Base-by-base conservation (phyloP, 108 stramenopile genomes). In the Cyclotella baltica region DNA sequence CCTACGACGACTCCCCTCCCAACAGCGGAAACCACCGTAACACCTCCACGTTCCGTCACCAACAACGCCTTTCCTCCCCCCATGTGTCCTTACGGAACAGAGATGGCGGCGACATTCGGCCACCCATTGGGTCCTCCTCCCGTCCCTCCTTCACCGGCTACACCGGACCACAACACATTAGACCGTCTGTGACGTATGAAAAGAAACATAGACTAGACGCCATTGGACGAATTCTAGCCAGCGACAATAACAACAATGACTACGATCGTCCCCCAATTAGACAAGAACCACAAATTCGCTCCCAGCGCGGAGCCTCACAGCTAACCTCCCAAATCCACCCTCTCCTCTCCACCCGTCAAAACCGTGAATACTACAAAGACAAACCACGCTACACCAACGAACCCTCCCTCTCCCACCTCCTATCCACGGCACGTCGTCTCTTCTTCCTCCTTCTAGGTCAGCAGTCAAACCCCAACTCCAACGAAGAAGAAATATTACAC, bases 311-410 rank as follows among this genome's bases (percentile, higher is more conserved):
- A 59, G 72, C 67, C 16, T 66, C 79, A 56, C 40, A 40, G n/a
- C 79, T 80, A 11, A 29, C 67, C 34, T 34, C 68, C 23, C 80
- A 81, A 48, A 43, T 73, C 0, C 80, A 81, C 22, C 80, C 73
- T 16, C 73, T 75, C 62, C 16, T 37, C 67, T 1, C 43, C 28
- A 53, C 78, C 55, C 4, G 37, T 9, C 22, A 67, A 51, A 56
- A 28, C 33, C 36, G 38, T 27, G 35, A 68, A 25, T 31, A 70
- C 16, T 69, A 73, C 59, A 61, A 56, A 38, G 78, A 48, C 57
- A 64, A 62, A 25, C 55, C 58, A 52, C 30, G 4, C 67, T n/a
- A 18, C 67, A 34, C 51, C 18, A 40, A 36, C 16, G 51, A 22
- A 18, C 30, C 50, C 40, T 37, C 67, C 19, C 64, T 65, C 0